A percentile compares a stretch with the other conserved stretches of the same genome.
Evolutionary conservation across 768 basidiomycete species (phyloP).

Genomic region (Lactarius hengduanensis): DNA sequence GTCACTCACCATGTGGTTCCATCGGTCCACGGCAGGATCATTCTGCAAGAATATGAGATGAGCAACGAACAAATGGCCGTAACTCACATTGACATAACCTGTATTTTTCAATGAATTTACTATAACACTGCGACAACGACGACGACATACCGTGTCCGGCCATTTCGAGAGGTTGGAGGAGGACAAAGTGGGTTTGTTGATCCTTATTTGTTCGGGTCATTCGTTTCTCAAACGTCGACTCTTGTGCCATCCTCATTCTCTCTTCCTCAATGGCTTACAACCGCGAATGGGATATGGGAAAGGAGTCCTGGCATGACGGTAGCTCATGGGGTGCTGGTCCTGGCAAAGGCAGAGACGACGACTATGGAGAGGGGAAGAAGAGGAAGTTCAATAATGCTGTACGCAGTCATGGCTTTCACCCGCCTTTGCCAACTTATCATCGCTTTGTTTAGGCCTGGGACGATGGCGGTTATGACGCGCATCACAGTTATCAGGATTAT

Average conservation of each 20-base stretch:
- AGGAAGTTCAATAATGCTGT: constrained; percentile 80
- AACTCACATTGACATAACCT: constrained; percentile 60
- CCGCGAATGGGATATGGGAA: constrained; percentile 87
- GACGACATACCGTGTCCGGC: constrained; percentile 60
- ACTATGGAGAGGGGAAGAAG: constrained; percentile 71
- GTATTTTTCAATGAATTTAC: constrained; percentile 9
- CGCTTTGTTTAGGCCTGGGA: constrained; percentile 46
- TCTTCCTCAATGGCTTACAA: constrained; percentile 38
- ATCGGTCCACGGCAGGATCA: constrained; percentile 57
- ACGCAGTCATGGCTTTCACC: constrained; percentile 33
- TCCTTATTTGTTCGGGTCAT: constrained; percentile 28
- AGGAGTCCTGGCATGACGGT: constrained; percentile 53
- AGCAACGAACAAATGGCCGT: not conserved
- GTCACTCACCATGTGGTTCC: constrained; percentile 54
- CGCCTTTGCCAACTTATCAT: not conserved
- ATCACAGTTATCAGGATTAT: constrained; percentile 36
- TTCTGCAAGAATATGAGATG: constrained; percentile 32
- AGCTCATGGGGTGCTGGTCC: constrained; percentile 41
- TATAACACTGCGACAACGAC: not conserved
- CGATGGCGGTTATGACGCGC: constrained; percentile 41
- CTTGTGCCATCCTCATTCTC: constrained; percentile 28
- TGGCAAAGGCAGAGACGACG: constrained; percentile 63
- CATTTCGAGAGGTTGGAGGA: constrained; percentile 41
- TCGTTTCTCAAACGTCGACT: constrained; percentile 20
- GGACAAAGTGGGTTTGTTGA: constrained; percentile 32